Percentiles rank a stretch among this genome's conserved stretches.
Evolutionary conservation across 106 monocot genomes (phyloP).

Genomic region (Phalaenopsis equestris): DNA sequence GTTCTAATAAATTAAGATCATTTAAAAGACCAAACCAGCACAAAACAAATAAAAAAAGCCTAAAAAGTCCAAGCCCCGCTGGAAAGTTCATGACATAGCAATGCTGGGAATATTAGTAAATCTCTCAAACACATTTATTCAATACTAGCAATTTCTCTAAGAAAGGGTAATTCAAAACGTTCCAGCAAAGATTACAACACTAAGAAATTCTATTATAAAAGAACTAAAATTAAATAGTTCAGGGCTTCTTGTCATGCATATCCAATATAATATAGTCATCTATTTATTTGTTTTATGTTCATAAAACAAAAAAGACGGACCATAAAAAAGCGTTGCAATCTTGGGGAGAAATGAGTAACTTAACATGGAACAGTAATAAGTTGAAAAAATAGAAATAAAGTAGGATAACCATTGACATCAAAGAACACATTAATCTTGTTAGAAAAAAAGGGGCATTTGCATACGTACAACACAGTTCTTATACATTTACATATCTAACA

Average conservation of each 20-base stretch:
- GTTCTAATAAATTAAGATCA: background rate
- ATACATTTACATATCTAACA: too few species aligned
- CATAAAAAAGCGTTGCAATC: background rate
- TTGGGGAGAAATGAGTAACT: background rate
- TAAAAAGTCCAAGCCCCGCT: background rate
- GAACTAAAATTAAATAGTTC: background rate
- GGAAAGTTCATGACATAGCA: background rate
- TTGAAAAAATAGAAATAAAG: background rate
- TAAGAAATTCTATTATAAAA: background rate
- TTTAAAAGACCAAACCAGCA: background rate
- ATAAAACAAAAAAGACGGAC: background rate
- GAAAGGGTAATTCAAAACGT: background rate
- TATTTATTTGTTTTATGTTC: background rate
- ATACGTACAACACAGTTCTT: too few species aligned
- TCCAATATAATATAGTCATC: background rate
- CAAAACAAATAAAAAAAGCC: background rate
- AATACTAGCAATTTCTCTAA: background rate
- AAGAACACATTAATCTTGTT: background rate
- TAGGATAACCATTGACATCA: background rate
- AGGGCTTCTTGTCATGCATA: background rate
- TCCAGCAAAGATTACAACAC: background rate
- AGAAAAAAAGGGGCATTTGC: background rate
- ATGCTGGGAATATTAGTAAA: background rate
- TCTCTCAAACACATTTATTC: background rate
- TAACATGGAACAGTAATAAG: background rate